Conservation (phyloP, 208 protist genomes). For the Wallacemonas sp. region DNA sequence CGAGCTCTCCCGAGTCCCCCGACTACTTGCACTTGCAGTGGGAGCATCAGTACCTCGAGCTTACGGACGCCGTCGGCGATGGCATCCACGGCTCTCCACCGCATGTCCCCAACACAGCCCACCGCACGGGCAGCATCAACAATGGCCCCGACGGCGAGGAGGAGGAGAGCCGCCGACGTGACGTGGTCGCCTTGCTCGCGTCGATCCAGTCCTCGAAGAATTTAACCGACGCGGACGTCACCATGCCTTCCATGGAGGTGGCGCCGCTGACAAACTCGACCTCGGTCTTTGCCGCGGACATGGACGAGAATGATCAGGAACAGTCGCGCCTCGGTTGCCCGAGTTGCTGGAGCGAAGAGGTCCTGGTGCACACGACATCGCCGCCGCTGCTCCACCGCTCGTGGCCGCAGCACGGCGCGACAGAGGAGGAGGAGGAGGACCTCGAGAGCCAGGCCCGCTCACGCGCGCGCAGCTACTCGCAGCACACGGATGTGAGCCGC, state of each 20-base stretch:
- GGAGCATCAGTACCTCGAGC: conserved; percentile 1
- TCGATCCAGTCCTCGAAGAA: conserved; percentile 7
- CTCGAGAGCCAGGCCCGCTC: background rate
- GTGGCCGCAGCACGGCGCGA: conserved; percentile 12
- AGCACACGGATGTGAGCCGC: background rate
- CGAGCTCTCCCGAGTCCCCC: background rate
- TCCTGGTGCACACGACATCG: background rate
- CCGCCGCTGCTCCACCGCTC: background rate
- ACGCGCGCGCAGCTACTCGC: conserved; percentile 3
- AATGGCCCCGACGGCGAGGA: background rate
- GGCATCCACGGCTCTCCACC: background rate
- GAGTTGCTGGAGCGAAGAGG: conserved; percentile 14
- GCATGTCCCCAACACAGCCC: background rate
- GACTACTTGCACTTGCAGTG: conserved; percentile 5
- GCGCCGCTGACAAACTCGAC: background rate
- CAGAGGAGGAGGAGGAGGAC: conserved; percentile 14
- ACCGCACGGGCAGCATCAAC: background rate
- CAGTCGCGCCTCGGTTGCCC: conserved; percentile 3
- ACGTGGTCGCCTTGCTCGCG: conserved; percentile 6
- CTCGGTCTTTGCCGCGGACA: background rate
- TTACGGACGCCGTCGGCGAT: background rate
- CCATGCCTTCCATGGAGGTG: background rate
- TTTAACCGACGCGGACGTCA: background rate
- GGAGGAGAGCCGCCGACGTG: conserved; percentile 2
- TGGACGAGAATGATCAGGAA: conserved; percentile 7